Base-by-base conservation (phyloP, 768 basidiomycete species). In the Sporobolomyces phaffii region DNA sequence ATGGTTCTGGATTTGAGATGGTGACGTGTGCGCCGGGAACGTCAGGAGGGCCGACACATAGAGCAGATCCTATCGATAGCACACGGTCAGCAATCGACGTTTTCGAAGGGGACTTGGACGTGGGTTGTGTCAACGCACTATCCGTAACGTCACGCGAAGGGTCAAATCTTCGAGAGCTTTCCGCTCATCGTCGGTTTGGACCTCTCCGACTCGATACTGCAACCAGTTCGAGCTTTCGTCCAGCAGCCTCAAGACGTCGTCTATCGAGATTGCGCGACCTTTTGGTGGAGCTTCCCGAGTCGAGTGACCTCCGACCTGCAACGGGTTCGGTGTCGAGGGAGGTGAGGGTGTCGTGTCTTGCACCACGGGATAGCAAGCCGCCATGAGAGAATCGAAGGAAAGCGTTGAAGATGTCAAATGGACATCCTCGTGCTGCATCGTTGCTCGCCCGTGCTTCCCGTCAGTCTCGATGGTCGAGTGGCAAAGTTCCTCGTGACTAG, bases 351-450 rank as follows among this genome's bases (percentile, higher is more conserved):
- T 47, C 4, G 34, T 47, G 6, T n/a, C 9, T 17, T 14, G 40
- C 17, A 29, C 15, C 2, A n/a, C 20, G 5, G 60, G 60, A 34
- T 31, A 68, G 43, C 53, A 56, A 17, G 65, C 36, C 2, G 62
- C 59, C 36, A 64, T 50, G 45, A 72, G 65, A 4, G 14, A 3
- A 44, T 33, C 36, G 41, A 72, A 72, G 13, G 59, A 36, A 26
- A 72, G 62, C 3, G 62, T 48, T 9, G 65, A 56, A 36, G 57
- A 49, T 5, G 59, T 29, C 18, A 72, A 56, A 28, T 72, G 70
- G 9, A 68, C 70, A 45, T 72, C 70, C 40, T 72, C 70, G 56
- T 72, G 65, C 70, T 72, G 41, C 8, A 34, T 31, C 13, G 14
- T n/a, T 20, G n/a, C n/a, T n/a, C n/a, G n/a, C n/a, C n/a, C n/a